A percentile compares a stretch with the other conserved stretches of the same genome.
phyloP scores from a whole-genome alignment of 2,329 filamentous ascomycete genomes.

The Bipolaris gigantea region DNA sequence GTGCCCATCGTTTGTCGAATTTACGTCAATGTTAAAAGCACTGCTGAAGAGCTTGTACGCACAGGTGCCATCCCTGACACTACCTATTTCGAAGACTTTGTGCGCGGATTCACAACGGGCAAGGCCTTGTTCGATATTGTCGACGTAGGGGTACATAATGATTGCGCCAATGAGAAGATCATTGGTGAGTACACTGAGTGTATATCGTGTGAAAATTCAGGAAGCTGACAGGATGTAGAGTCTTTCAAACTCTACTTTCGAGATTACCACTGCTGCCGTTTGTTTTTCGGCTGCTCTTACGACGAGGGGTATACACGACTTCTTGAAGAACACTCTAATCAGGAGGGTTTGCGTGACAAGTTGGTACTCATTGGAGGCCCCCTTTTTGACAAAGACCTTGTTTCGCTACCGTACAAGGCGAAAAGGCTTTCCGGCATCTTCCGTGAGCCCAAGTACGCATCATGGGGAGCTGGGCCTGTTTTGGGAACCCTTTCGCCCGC shows the following conservation, averaged over 20 bases:
- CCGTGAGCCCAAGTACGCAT: constrained; percentile 53
- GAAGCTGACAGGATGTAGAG: constrained; percentile 44
- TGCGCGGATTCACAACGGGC: constrained; percentile 58
- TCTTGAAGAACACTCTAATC: constrained; percentile 54
- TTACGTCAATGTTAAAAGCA: constrained; percentile 57
- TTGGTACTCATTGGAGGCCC: constrained; percentile 61
- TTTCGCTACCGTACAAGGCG: constrained; percentile 53
- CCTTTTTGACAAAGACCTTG: constrained; percentile 58
- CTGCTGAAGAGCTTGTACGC: constrained; percentile 53
- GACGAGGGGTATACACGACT: constrained; percentile 58
- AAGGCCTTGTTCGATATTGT: constrained; percentile 51
- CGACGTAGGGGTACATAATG: constrained; percentile 52
- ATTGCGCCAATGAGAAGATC: constrained; percentile 51
- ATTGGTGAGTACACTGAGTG: constrained; percentile 47
- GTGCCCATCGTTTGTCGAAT: constrained; percentile 56
- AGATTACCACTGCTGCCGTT: constrained; percentile 63
- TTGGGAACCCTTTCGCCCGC: not conserved
- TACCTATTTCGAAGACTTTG: constrained; percentile 54
- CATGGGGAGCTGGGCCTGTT: constrained; percentile 3
- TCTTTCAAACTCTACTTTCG: constrained; percentile 58
- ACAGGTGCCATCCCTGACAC: constrained; percentile 50
- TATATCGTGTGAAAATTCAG: not conserved
- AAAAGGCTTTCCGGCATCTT: constrained; percentile 58
- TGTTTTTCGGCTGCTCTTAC: constrained; percentile 62
- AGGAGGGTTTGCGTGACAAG: constrained; percentile 50